Conservation (phyloP, 805 yeast genomes). For the Sungouiella thailandica region DNA sequence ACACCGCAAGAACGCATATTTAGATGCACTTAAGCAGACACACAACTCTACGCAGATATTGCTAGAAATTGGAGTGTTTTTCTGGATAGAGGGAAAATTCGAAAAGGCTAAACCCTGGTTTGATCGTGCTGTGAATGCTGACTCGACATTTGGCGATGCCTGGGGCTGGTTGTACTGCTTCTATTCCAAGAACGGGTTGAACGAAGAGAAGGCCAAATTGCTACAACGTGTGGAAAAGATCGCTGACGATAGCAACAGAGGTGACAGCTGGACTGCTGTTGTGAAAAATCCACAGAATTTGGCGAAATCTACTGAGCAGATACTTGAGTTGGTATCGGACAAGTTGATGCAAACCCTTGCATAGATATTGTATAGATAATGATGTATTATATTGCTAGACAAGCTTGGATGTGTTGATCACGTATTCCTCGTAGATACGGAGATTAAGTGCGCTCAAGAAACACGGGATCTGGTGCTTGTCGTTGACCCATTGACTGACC, state of each 20-base stretch:
- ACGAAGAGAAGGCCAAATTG: slow-evolving; percentile 3
- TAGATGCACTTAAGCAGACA: slow-evolving; percentile 68
- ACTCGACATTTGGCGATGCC: slow-evolving; percentile 63
- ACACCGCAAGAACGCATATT: slow-evolving; percentile 51
- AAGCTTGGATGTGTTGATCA: no score
- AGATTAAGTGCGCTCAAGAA: slow-evolving; percentile 71
- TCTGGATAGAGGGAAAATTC: slow-evolving; percentile 61
- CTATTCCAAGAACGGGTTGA: slow-evolving; percentile 6
- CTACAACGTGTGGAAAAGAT: not conserved
- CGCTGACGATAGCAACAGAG: slow-evolving; percentile 46
- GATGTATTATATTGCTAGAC: no score
- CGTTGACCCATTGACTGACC: slow-evolving; percentile 61
- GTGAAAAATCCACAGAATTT: slow-evolving; percentile 46
- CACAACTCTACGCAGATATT: slow-evolving; percentile 56
- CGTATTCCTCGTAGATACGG: slow-evolving; percentile 57
- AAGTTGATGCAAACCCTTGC: slow-evolving; percentile 6
- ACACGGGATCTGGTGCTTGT: slow-evolving; percentile 68
- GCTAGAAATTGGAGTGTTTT: slow-evolving; percentile 58
- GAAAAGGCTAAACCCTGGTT: slow-evolving; percentile 70
- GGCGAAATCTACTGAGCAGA: slow-evolving; percentile 34
- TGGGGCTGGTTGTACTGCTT: slow-evolving; percentile 60
- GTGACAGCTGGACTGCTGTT: slow-evolving; percentile 53
- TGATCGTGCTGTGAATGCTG: slow-evolving; percentile 56
- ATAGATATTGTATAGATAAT: not conserved
- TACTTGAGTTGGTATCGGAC: slow-evolving; percentile 31